Evolutionary conservation across 805 yeast genomes (phyloP), one percentile per base, ranked within the genome.

Genomic region (Lipomyces yamanashiensis): DNA sequence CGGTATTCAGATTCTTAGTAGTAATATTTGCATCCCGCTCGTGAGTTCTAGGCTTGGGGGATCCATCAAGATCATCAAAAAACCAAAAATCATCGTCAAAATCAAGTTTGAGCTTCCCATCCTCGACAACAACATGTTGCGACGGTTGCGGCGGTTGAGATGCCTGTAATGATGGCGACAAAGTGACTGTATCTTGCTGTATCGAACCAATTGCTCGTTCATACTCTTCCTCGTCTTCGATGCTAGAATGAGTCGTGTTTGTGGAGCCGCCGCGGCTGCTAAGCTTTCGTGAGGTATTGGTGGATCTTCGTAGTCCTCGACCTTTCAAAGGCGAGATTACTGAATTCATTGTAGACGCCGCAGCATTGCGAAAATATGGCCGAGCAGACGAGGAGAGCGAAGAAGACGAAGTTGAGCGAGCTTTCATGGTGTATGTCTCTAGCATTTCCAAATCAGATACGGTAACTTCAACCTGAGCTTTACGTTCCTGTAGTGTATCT

Each of bases 401-500:
- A 23, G 47, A 40, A 9, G 49, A 15, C 21, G 57, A 17, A 15
- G 47, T 4, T 9, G 33, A 40, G 7, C 47, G 59, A 23, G 60
- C 37, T 39, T 51, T 13, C 3, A 40, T 23, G n/a, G 53, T 62
- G 15, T 54, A 53, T 8, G 47, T 50, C 34, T 60, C 61, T 1
- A 59, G 55, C 44, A 44, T 15, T 39, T 58, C 60, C 51, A 64
- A 19, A 45, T 57, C 66, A 8, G 64, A 54, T 2, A 62, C 63
- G 7, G 57, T 54, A 9, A 53, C 61, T 34, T 58, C 67, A 13
- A 49, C 47, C 21, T 57, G 52, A 6, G 58, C 8, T 21, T 45
- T n/a, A 15, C 49, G 51, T 13, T 61, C 60, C 45, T 64, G 64
- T 15, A 64, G 40, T 12, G 36, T 51, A 33, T 57, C 67, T 17